Conservation (phyloP, 2,329 filamentous ascomycete species). For the Sclerotiophoma versabilis region DNA sequence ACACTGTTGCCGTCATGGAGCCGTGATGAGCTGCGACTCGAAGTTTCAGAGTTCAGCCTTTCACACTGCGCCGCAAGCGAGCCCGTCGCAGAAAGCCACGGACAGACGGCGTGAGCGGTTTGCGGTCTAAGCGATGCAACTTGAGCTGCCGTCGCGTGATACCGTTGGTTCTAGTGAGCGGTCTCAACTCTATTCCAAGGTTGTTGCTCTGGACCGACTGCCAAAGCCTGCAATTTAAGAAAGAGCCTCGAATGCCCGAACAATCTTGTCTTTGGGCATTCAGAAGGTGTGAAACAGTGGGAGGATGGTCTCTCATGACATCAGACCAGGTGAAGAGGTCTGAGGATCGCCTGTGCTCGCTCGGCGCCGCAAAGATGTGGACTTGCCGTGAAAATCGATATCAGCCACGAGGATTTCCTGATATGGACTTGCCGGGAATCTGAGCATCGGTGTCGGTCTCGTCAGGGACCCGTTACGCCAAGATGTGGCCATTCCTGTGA, state of each 20-base stretch:
- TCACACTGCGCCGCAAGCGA: constrained; percentile 27
- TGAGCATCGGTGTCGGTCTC: background rate
- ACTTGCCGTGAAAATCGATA: constrained; percentile 27
- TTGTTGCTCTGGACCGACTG: constrained; percentile 13
- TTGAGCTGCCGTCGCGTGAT: constrained; percentile 31
- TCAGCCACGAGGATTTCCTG: constrained; percentile 17
- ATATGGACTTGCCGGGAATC: background rate
- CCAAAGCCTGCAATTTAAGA: constrained; percentile 5
- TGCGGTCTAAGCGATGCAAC: constrained; percentile 28
- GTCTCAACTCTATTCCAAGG: constrained; percentile 15
- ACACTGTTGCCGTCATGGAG: constrained; percentile 16
- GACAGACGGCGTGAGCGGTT: constrained; percentile 30
- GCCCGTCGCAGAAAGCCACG: constrained; percentile 18
- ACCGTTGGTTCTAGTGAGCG: constrained; percentile 30
- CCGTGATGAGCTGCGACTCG: constrained; percentile 25
- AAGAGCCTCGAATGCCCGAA: background rate
- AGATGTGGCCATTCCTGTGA: background rate
- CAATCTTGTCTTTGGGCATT: constrained; percentile 8
- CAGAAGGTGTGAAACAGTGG: background rate
- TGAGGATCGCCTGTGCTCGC: constrained; percentile 19
- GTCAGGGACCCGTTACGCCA: constrained; percentile 3
- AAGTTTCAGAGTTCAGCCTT: constrained; percentile 39
- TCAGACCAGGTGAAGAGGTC: constrained; percentile 9
- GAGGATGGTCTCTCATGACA: background rate
- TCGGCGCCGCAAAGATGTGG: constrained; percentile 28